A percentile compares a stretch with the other conserved stretches of the same genome.
Conservation (phyloP, 371 early-diverging fungal genomes). For the Basidiobolus heterosporus region DNA sequence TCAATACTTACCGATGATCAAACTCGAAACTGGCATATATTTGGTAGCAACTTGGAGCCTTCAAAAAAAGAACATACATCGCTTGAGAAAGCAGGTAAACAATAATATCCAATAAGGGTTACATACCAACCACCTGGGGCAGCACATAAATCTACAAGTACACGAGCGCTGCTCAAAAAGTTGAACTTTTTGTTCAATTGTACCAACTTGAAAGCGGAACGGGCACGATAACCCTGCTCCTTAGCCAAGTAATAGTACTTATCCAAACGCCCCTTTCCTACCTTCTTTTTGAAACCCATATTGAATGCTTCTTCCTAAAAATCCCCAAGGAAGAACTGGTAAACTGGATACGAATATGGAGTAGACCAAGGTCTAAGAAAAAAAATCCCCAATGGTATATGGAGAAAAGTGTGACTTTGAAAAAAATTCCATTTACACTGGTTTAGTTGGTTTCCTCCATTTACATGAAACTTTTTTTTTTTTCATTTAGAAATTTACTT, state of each 20-base stretch:
- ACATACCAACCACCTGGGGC: conserved; percentile 98
- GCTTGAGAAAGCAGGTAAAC: not conserved
- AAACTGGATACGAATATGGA: too few relatives aligned
- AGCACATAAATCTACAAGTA: conserved; percentile 97
- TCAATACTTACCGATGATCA: conserved; percentile 62
- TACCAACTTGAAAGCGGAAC: conserved; percentile 99
- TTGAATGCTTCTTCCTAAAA: not conserved
- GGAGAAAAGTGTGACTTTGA: too few relatives aligned
- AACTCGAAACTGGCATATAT: conserved; percentile 85
- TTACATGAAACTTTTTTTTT: too few relatives aligned
- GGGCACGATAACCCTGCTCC: conserved; percentile 99
- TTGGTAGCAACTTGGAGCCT: conserved; percentile 89
- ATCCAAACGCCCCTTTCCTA: conserved; percentile 92
- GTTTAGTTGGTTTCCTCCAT: too few relatives aligned
- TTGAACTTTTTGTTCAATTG: conserved; percentile 98
- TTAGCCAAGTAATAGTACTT: conserved; percentile 99
- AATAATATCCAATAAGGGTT: not conserved
- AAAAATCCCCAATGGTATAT: too few relatives aligned
- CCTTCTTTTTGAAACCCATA: conserved; percentile 41
- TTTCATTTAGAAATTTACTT: too few relatives aligned
- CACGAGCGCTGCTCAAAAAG: conserved; percentile 81
- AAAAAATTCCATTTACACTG: too few relatives aligned
- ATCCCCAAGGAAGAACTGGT: too few relatives aligned
- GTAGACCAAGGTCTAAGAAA: too few relatives aligned
- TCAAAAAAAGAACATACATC: not conserved